These are phyloP conservation scores for Fusarium hostae DNA, from an alignment of 2,329 filamentous ascomycete species.

Conservation along the genomic window DNA sequence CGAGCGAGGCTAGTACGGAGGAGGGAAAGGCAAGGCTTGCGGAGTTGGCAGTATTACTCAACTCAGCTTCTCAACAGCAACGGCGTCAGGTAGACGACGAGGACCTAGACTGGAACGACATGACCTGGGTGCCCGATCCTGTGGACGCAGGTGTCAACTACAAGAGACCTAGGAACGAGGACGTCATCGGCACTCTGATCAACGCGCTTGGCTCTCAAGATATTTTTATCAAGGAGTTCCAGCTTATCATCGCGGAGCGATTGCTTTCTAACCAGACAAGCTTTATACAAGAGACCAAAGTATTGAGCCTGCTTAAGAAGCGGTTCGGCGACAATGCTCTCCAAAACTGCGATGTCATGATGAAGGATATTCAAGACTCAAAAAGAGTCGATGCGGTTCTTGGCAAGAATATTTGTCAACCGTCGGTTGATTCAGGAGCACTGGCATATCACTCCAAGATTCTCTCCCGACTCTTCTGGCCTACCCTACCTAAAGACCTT, in stretches of 20 bases:
- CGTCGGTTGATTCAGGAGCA: conserved; percentile 26
- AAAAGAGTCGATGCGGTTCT: conserved; percentile 76
- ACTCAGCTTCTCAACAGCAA: conserved; percentile 67
- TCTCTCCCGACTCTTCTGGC: conserved; percentile 94
- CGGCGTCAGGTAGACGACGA: conserved; percentile 68
- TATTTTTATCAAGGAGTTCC: conserved; percentile 93
- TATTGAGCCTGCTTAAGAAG: conserved; percentile 87
- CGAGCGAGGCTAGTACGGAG: conserved; percentile 62
- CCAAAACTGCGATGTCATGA: conserved; percentile 97
- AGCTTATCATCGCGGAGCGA: conserved; percentile 86
- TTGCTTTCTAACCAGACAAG: conserved; percentile 73
- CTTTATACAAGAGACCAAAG: conserved; percentile 83
- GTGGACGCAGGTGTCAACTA: conserved; percentile 94
- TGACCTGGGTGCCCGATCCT: conserved; percentile 92
- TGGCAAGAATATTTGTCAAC: conserved; percentile 54
- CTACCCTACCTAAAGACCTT: conserved; percentile 75
- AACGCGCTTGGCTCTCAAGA: conserved; percentile 89
- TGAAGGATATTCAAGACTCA: conserved; percentile 90
- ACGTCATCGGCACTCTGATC: conserved; percentile 91
- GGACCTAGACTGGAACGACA: conserved; percentile 89
- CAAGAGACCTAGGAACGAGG: conserved; percentile 86
- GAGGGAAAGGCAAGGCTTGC: conserved; percentile 64
- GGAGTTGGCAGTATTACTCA: conserved; percentile 75
- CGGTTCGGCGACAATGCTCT: conserved; percentile 87
- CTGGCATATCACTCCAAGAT: conserved; percentile 80